Evolutionary conservation across 75 land plant genomes (phyloP), one percentile per base, ranked within the genome.

Genomic region (Cryptomeria japonica): DNA sequence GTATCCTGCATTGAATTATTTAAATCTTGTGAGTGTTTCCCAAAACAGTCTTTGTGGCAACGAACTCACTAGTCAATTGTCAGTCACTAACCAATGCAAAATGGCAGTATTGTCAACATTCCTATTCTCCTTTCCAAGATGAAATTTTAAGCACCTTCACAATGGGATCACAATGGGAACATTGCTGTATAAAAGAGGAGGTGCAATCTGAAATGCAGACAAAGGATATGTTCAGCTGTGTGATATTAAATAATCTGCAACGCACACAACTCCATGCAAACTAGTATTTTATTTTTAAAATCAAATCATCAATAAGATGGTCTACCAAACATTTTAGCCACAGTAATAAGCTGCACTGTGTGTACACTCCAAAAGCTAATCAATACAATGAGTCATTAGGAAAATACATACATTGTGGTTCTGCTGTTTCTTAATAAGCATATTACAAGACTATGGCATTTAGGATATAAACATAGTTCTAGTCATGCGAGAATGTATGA

Each of bases 1-100:
- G 47, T n/a, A 82, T 82, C 84, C 84, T 82, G 84, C 84, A 82
- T 82, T 82, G 47, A 49, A 82, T 46, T 82, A 28, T 82, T 46
- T 82, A 82, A 46, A 44, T 28, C 46, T 82, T 13, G 28, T 9
- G 16, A 44, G 84, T n/a, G 14, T 51, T 82, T 82, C 84, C 84
- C 46, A 46, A 82, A 82, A 82, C 84, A 82, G 32, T 82, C 31
- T 28, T 19, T 44, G 53, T 42, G 42, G 84, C 47, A n/a, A 82
- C 32, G 3, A 46, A 16, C 25, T 82, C 16, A 42, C 53, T 46
- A 44, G 53, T 32, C 46, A 82, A 82, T 46, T 46, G 10, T 25
- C 51, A 46, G 53, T 15, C 51, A 41, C 37, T 75, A 34, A 75
- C 77, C 77, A 32, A 75, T 75, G 77, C 77, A 75, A 75, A 75